Evolutionary conservation across 192 early-diverging fungal species (phyloP), one percentile per base, ranked within the genome.

Genomic region (Backusella tarrabulga): DNA sequence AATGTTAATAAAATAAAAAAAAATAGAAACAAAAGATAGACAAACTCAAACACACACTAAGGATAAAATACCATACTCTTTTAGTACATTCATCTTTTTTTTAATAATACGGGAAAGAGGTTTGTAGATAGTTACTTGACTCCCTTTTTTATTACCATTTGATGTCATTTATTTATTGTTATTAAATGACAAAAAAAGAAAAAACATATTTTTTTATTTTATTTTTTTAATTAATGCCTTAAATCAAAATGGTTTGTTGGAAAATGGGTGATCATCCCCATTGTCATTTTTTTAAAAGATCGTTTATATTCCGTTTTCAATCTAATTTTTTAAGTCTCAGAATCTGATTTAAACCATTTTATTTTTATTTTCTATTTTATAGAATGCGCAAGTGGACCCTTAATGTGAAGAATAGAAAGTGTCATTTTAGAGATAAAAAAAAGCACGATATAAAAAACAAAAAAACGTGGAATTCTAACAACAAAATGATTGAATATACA

Each of bases 271-370:
- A 63, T 63, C 56, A 63, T 63, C 26, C 5, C 26, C 23, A n/a
- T 63, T 63, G 46, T 50, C 38, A 63, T 23, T 63, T 63, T 23
- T 26, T 26, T 29, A 63, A 17, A 63, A 63, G 26, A 40, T 63
- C 26, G 56, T 63, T 63, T 11, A 29, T 14, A 54, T 63, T 14
- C 56, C 56, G 56, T 63, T 63, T 26, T 29, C 56, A 63, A 63
- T 63, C 56, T 63, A 63, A 63, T n/a, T 63, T 63, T 63, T 63
- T 63, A 63, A 63, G 23, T 63, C 56, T 63, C 56, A 63, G 56
- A 63, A 63, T 26, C 8, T 50, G 46, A 50, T 11, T 14, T 29
- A 63, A 63, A 29, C 23, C 3, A 23, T 23, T 44, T 17, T 44
- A 17, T 44, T 63, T 63, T 63, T 9, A 40, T 9, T 40, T 40